Evolutionary conservation across 331 rosid genomes (phyloP).

Genomic region (Arachis monticola): DNA sequence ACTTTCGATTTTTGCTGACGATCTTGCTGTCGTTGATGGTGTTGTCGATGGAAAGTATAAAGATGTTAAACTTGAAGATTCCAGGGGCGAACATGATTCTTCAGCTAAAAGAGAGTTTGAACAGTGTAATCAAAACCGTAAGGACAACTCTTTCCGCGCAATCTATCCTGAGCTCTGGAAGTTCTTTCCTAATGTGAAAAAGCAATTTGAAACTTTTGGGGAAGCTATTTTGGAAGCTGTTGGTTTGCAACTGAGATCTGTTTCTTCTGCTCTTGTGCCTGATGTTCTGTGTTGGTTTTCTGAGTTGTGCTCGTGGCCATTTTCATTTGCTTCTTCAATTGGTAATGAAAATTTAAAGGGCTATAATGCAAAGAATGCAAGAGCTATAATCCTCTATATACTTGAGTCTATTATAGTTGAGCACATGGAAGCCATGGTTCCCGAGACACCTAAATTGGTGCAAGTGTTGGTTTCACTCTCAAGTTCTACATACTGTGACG

Average conservation of each 20-base stretch:
- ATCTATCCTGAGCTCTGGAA: conserved; percentile 77
- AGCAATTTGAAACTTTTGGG: conserved; percentile 77
- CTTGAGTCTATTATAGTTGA: conserved; percentile 83
- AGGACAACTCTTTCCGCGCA: conserved; percentile 65
- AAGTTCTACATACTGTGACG: conserved; percentile 78
- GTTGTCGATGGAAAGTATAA: conserved; percentile 53
- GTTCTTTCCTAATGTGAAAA: conserved; percentile 86
- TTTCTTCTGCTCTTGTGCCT: conserved; percentile 75
- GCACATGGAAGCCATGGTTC: conserved; percentile 93
- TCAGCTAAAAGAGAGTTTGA: conserved; percentile 50
- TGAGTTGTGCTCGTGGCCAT: conserved; percentile 84
- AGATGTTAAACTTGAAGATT: conserved; percentile 53
- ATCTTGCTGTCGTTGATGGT: conserved; percentile 81
- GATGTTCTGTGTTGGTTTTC: conserved; percentile 93
- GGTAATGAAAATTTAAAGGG: conserved; percentile 62
- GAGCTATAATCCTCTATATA: conserved; percentile 75
- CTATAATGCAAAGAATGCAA: conserved; percentile 84
- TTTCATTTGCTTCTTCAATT: conserved; percentile 52
- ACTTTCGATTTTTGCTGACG: conserved; percentile 81
- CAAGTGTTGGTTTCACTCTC: conserved; percentile 85
- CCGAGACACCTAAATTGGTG: conserved; percentile 84
- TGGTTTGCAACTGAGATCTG: conserved; percentile 84
- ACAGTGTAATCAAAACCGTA: conserved; percentile 42
- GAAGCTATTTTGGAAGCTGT: conserved; percentile 89
- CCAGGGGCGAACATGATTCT: conserved; percentile 40